Conservation (phyloP, 208 protist species). For the Crithidia mellificae region DNA sequence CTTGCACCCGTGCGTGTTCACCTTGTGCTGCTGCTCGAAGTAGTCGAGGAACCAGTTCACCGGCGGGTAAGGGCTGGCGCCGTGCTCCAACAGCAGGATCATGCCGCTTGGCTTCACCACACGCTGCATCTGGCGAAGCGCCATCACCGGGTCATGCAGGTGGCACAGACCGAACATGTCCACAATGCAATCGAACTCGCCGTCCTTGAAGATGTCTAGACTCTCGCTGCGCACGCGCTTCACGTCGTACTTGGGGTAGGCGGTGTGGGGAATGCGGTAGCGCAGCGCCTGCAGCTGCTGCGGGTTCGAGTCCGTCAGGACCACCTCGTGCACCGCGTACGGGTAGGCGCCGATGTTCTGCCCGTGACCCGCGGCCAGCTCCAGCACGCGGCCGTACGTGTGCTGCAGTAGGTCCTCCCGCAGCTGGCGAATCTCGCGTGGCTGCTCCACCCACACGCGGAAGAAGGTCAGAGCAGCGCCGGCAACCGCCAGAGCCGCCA, state of each 20-base stretch:
- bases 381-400: slow-evolving; percentile 84
- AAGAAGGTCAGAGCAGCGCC: slow-evolving; percentile 64
- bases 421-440: slow-evolving; percentile 75
- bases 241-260: slow-evolving; percentile 88
- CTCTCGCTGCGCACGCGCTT: slow-evolving; percentile 79
- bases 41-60: slow-evolving; percentile 90
- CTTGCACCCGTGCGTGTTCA: slow-evolving; percentile 87
- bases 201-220: slow-evolving; percentile 75
- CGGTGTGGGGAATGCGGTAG: slow-evolving; percentile 77
- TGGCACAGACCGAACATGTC: slow-evolving; percentile 93
- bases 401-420: slow-evolving; percentile 85
- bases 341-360: slow-evolving; percentile 92
- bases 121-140: slow-evolving; percentile 88
- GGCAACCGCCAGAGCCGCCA: slow-evolving; percentile 35
- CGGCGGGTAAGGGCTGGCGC: slow-evolving; percentile 71
- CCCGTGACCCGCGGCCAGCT: slow-evolving; percentile 85
- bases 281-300: slow-evolving; percentile 84
- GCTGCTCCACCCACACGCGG: slow-evolving; percentile 87
- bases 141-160: slow-evolving; percentile 88
- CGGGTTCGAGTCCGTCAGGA: slow-evolving; percentile 82
- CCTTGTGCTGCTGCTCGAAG: slow-evolving; percentile 73
- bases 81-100: slow-evolving; percentile 91
- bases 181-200: slow-evolving; percentile 89
- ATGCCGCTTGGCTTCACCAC: slow-evolving; percentile 89
- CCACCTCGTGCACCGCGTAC: slow-evolving; percentile 86